Conservation (phyloP, 1,284 basidiomycete genomes). For the Fomitopsis schrenkii region DNA sequence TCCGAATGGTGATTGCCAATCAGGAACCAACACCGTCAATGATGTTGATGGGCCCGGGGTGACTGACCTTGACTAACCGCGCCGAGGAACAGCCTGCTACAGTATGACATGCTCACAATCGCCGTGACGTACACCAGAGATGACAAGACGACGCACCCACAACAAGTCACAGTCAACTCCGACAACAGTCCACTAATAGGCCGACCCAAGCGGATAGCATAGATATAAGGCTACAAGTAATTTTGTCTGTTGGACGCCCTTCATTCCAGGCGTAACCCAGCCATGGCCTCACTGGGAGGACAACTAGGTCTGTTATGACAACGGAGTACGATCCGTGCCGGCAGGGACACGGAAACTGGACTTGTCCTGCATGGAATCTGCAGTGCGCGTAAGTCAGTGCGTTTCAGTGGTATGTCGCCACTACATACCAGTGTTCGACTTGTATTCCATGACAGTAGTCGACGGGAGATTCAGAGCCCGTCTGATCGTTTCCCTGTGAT, state of each 20-base stretch:
- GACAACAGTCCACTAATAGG: neutral
- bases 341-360: slow-evolving; percentile 67
- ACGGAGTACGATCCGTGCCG: slow-evolving; percentile 41
- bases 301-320: slow-evolving; percentile 25
- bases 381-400: neutral
- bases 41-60: neutral
- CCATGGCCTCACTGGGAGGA: neutral
- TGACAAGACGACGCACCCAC: neutral
- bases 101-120: neutral
- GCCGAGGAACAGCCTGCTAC: neutral
- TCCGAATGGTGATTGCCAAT: neutral
- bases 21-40: neutral
- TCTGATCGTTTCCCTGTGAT: slow-evolving; percentile 61
- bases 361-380: slow-evolving; percentile 82
- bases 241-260: neutral
- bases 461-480: slow-evolving; percentile 64
- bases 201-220: neutral
- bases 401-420: neutral
- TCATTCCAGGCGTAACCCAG: neutral
- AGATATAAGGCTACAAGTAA: slow-evolving; percentile 1
- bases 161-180: neutral
- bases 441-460: slow-evolving; percentile 78
- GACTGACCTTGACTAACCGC: neutral
- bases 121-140: neutral
- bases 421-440: slow-evolving; percentile 73